Base-by-base conservation (phyloP, 176 grass and related monocot species). In the Puccinellia tenuiflora region DNA sequence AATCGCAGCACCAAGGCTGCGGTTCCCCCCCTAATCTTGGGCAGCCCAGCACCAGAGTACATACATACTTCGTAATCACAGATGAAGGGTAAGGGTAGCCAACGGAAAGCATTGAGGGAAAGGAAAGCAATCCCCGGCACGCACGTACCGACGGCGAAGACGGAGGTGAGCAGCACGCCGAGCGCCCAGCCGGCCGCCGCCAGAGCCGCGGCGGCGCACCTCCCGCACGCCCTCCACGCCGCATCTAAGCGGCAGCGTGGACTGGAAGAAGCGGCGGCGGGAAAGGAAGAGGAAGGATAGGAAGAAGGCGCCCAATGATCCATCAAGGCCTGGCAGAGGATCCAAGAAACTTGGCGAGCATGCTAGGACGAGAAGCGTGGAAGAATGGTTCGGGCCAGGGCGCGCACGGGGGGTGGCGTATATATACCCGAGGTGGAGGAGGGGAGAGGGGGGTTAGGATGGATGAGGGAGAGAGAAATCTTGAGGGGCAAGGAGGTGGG, bases 111-210 rank as follows among this genome's bases (percentile, higher is more conserved):
- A 63, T 18, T 21, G 68, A n/a, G 21, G 1, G 15, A 1, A 59
- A 5, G 1, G 37, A n/a, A n/a, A 42, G 13, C 7, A 64, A 14
- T 16, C 26, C 42, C 9, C 0, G 7, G 29, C 40, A 89, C 84
- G 26, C 37, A 89, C 85, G 77, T 72, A 97, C 94, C 88, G 75
- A 90, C 14, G 84, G 94, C 88, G 81, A 97, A 92, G 77, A 86
- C 66, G 79, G 88, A 97, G 67, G 92, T 94, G 80, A 97, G 9
- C 77, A 90, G 72, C 35, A 76, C 92, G 71, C 68, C 61, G 60
- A 91, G 50, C n/a, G 88, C 73, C 76, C 92, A 88, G 1, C 85
- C 75, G 39, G 81, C 50, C 21, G 85, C 72, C 5, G 38, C 20
- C 21, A 20, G 69, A 5, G 80, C 78, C 47, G 6, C 80, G 60